These are phyloP conservation scores for Gypsophila paniculata DNA, from an alignment of 179 eudicot species.

Conservation along the genomic window DNA sequence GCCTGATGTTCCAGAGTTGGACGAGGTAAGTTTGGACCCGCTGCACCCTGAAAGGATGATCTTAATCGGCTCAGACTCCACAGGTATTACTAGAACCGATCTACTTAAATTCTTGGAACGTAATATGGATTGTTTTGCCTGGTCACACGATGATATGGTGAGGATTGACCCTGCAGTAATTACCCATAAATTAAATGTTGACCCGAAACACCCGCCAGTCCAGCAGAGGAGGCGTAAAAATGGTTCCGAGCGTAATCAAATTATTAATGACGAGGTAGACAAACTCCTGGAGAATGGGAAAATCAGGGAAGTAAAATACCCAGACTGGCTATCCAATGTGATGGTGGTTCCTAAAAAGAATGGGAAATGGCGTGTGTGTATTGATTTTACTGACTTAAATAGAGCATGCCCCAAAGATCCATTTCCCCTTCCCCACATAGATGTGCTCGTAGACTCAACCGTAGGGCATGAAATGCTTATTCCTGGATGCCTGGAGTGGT, in stretches of 20 bases:
- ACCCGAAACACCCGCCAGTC: neutral
- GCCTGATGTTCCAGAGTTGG: neutral
- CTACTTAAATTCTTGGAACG: neutral
- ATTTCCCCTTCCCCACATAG: neutral
- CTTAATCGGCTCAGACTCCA: neutral
- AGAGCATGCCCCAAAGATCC: slow-evolving; percentile 12
- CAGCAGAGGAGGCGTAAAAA: slow-evolving; percentile 16
- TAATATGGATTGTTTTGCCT: neutral
- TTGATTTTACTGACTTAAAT: slow-evolving; percentile 8
- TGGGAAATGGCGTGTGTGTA: no score
- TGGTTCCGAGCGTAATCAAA: neutral
- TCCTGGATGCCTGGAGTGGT: neutral
- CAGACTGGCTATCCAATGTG: neutral
- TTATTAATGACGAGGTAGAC: slow-evolving; percentile 3
- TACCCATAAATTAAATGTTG: neutral
- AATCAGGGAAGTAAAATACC: slow-evolving; percentile 13
- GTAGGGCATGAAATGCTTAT: neutral
- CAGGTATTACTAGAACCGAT: neutral
- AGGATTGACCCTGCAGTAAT: neutral
- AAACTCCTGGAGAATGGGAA: slow-evolving; percentile 1
- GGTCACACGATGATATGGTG: slow-evolving; percentile 15
- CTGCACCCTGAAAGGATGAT: neutral
- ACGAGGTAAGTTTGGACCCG: neutral
- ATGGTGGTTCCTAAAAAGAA: slow-evolving; percentile 16
- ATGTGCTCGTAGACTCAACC: neutral